These are phyloP conservation scores for Leersia perrieri DNA, from an alignment of 176 grass and related monocot genomes.

Conservation along the genomic window DNA sequence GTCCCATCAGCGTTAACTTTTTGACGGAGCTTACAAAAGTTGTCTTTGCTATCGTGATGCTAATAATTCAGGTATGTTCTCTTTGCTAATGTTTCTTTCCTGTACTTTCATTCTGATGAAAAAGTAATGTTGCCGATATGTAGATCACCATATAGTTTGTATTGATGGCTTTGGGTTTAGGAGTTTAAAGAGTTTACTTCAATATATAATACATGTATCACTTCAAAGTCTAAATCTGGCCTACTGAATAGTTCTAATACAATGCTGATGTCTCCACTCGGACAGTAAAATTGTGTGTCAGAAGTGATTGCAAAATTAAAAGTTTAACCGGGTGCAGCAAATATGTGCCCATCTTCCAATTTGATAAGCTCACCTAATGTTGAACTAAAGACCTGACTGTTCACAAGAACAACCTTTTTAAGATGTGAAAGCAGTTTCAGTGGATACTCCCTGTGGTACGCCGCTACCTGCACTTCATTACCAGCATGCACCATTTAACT, in stretches of 20 bases:
- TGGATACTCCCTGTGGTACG: not conserved
- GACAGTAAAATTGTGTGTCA: not conserved
- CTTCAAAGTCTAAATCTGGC: too few relatives aligned
- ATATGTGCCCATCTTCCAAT: not conserved
- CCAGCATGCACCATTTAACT: not conserved
- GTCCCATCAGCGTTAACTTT: constrained; percentile 94
- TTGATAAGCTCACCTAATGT: not conserved
- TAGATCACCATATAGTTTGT: not conserved
- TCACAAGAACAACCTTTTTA: not conserved
- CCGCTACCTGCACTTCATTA: not conserved
- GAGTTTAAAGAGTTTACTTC: too few relatives aligned
- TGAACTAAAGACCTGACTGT: not conserved
- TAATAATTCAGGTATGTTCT: constrained; percentile 80
- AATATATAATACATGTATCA: too few relatives aligned
- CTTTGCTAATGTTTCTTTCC: not conserved
- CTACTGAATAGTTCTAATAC: not conserved
- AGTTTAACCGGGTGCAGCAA: not conserved
- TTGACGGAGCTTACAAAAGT: constrained; percentile 90
- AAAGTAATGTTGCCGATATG: not conserved
- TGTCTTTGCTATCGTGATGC: constrained; percentile 81
- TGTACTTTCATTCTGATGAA: not conserved
- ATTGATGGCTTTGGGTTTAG: constrained; percentile 6
- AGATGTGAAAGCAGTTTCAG: not conserved
- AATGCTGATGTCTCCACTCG: not conserved
- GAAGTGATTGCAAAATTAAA: not conserved